Evolutionary conservation across 768 basidiomycete genomes (phyloP), one percentile per base, ranked within the genome.

Genomic region (Tulasnella sp.): DNA sequence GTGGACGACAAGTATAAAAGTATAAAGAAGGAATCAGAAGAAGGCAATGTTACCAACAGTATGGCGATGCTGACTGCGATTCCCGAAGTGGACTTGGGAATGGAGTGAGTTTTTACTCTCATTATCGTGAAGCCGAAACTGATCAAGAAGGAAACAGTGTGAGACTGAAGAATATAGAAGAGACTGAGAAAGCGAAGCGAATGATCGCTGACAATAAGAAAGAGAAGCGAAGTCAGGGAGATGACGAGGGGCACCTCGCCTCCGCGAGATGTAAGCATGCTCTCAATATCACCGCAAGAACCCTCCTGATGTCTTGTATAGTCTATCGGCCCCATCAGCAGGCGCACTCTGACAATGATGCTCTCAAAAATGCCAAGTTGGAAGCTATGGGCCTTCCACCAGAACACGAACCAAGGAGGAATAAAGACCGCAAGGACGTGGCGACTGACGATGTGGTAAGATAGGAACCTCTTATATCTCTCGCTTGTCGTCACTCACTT

Each of bases 41-140:
- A 92, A 55, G 95, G 93, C 6, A 95, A 77, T 61, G 90, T 96
- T 22, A 88, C 90, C 10, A 90, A 88, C 57, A 90, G 86, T 58
- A 61, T 93, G 65, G 79, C 87, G 3, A 99, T 98, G 95, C 72
- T 99, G 48, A 96, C 92, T 13, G 90, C 88, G 31, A 98, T 99
- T 59, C 95, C 93, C 0, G 95, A 98, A 62, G 90, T 98, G 7
- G 93, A 99, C 65, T 73, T 99, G 3, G 95, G 95, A 50, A 95
- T 98, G 83, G 91, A 99, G 92, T 96, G 59, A 59, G 88, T 79
- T 13, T 5, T 37, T 5, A 53, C 27, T 19, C 12, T 20, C 2
- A 3, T 50, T 37, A 22, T 34, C 6, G 37, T n/a, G n/a, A n/a
- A n/a, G n/a, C n/a, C n/a, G n/a, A n/a, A n/a, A 3, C 16, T 5